These are phyloP conservation scores for Pichia exigua DNA, from an alignment of 805 yeast species.

Conservation along the genomic window DNA sequence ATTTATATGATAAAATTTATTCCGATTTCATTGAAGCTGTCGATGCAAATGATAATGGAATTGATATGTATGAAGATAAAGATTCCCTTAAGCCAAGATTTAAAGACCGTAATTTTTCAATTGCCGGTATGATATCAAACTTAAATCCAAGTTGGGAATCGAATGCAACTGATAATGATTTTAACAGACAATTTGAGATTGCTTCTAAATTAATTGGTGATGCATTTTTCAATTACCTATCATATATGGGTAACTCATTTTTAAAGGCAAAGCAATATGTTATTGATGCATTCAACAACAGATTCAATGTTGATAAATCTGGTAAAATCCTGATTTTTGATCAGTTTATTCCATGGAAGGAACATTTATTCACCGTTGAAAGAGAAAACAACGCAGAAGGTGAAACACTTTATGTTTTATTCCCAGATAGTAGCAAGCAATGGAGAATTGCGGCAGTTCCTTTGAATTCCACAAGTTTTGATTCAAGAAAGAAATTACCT, in stretches of 20 bases:
- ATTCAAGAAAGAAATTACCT: constrained; percentile 80
- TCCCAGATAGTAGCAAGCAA: constrained; percentile 58
- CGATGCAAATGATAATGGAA: constrained; percentile 95
- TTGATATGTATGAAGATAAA: constrained; percentile 52
- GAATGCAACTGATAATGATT: constrained; percentile 55
- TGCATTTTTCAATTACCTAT: constrained; percentile 61
- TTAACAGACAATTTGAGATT: constrained; percentile 54
- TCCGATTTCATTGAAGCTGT: constrained; percentile 81
- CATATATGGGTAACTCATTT: constrained; percentile 78
- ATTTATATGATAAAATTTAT: constrained; percentile 71
- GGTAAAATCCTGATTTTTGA: constrained; percentile 71
- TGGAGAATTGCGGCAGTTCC: constrained; percentile 94
- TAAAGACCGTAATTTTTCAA: constrained; percentile 61
- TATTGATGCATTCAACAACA: constrained; percentile 52
- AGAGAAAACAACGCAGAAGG: constrained; percentile 47
- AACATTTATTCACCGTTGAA: constrained; percentile 74
- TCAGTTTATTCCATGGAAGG: constrained; percentile 92
- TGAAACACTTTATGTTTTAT: constrained; percentile 65
- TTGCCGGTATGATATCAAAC: constrained; percentile 70
- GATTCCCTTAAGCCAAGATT: constrained; percentile 54
- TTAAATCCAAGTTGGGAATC: constrained; percentile 84
- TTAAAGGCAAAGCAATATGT: constrained; percentile 82
- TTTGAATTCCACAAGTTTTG: constrained; percentile 68
- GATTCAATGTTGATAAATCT: constrained; percentile 53
- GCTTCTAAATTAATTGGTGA: constrained; percentile 81